Evolutionary conservation across 345 rosid species (phyloP).

Genomic region (Ailanthus altissimus): DNA sequence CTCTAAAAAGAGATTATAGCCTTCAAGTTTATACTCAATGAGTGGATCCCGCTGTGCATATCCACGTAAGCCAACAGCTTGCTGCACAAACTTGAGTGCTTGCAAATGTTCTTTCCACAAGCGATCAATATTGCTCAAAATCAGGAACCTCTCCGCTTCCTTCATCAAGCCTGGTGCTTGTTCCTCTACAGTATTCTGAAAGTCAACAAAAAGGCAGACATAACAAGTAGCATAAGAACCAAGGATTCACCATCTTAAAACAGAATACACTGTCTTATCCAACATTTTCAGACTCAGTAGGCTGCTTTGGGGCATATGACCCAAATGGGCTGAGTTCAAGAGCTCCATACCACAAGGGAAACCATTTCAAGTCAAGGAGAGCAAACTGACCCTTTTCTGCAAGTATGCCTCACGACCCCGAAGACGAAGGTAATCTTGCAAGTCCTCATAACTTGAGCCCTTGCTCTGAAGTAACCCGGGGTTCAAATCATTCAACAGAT

Average conservation of each 20-base stretch:
- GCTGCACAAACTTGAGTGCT: constrained; percentile 93
- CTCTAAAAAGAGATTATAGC: constrained; percentile 89
- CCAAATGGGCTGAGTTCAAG: background rate
- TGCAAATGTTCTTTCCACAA: constrained; percentile 98
- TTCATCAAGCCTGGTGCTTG: constrained; percentile 86
- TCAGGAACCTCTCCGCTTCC: constrained; percentile 88
- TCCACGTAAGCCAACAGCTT: constrained; percentile 95
- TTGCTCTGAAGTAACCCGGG: constrained; percentile 70
- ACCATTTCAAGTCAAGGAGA: constrained; percentile 5
- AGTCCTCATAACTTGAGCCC: constrained; percentile 62
- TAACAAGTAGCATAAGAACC: constrained; percentile 1
- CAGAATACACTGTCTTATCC: background rate
- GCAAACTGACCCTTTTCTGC: constrained; percentile 72
- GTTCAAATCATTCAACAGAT: constrained; percentile 74
- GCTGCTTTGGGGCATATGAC: background rate
- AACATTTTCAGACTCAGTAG: background rate
- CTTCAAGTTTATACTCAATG: constrained; percentile 94
- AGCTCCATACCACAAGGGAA: constrained; percentile 6
- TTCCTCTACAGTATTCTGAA: constrained; percentile 75
- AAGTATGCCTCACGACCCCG: constrained; percentile 89
- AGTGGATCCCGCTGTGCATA: constrained; percentile 97
- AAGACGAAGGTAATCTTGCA: constrained; percentile 77
- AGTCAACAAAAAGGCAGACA: background rate
- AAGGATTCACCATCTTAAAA: background rate
- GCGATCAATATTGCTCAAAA: constrained; percentile 89